phyloP scores from a whole-genome alignment of 768 basidiomycete genomes.

The Leccinum subtestaceum region DNA sequence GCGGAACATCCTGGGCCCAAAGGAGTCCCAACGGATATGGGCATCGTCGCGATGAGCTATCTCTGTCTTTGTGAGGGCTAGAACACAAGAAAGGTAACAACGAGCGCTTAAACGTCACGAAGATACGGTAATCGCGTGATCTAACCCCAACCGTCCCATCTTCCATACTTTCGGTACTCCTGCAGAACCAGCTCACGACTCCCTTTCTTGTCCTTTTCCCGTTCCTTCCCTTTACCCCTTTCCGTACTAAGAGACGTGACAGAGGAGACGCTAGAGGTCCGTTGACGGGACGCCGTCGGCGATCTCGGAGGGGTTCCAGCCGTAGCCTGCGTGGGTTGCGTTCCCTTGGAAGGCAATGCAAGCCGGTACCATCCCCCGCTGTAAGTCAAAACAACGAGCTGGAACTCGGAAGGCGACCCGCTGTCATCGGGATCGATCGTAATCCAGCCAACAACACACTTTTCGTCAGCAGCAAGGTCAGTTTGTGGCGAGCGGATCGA shows the following conservation, averaged over 20 bases:
- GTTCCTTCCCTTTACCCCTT: slow-evolving; percentile 55
- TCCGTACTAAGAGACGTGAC: slow-evolving; percentile 39
- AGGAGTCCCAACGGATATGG: slow-evolving; percentile 29
- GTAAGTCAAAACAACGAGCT: slow-evolving; percentile 83
- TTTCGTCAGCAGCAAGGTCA: slow-evolving; percentile 76
- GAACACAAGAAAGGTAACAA: not conserved
- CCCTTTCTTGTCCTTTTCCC: slow-evolving; percentile 54
- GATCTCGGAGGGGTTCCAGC: slow-evolving; percentile 46
- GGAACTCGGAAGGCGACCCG: slow-evolving; percentile 49
- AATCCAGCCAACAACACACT: slow-evolving; percentile 87
- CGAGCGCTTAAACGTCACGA: not conserved
- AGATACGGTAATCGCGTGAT: not conserved
- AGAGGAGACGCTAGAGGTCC: slow-evolving; percentile 58
- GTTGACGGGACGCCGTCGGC: slow-evolving; percentile 38
- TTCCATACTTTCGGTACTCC: slow-evolving; percentile 79
- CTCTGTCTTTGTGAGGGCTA: not conserved
- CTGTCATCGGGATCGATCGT: slow-evolving; percentile 41
- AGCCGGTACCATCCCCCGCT: slow-evolving; percentile 92
- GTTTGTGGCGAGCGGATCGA: slow-evolving; percentile 51
- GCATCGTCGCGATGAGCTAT: slow-evolving; percentile 15
- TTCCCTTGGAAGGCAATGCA: slow-evolving; percentile 48
- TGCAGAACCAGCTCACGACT: slow-evolving; percentile 64
- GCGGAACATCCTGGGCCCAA: slow-evolving; percentile 34
- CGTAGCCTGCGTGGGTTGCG: slow-evolving; percentile 17
- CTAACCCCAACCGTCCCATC: slow-evolving; percentile 87